Base-by-base conservation (phyloP, 768 basidiomycete genomes). In the Boletus rubropictus region DNA sequence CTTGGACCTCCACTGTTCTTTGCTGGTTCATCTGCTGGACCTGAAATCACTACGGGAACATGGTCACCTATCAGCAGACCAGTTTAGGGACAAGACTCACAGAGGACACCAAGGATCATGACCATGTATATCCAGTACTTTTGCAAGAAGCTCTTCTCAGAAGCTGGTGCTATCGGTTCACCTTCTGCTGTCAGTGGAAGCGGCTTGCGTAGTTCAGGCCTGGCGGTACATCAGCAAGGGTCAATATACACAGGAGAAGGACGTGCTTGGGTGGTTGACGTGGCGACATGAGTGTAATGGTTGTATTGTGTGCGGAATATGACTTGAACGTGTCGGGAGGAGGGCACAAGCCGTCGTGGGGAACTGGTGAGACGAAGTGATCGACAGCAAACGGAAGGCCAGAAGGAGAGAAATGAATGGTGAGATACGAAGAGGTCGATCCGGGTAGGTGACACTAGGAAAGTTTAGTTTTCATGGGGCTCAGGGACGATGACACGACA, bases 111-210 rank as follows among this genome's bases (percentile, higher is more conserved):
- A 9, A 84, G 63, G 36, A 78, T 63, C 3, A 80, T 73, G 34
- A 75, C 69, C 31, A 89, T 77, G 57, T 91, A 92, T 65, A 92
- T 72, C 92, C 92, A 94, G 65, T 94, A 94, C 63, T 92, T 93
- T 59, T 89, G 86, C 34, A 92, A 47, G 65, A 93, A 89, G 10
- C 80, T 70, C 65, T 91, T 86, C 60, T 94, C 89, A 0, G 77
- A 75, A 28, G 70, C 62, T 0, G 82, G 77, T 48, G 72, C 62
- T 20, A 86, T 69, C 17, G 80, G 76, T 57, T 80, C 76, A 38
- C 89, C 89, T 58, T 84, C 72, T 14, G 78, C 68, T 8, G 80
- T 80, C 20, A 89, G 63, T 5, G 79, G 80, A 8, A 84, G 85
- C 8, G 87, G 86, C 1, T 72, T 67, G 44, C 78, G 80, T 32